These are phyloP conservation scores for Vanrija sp. DNA, from an alignment of 1,284 basidiomycete species.

Conservation along the genomic window DNA sequence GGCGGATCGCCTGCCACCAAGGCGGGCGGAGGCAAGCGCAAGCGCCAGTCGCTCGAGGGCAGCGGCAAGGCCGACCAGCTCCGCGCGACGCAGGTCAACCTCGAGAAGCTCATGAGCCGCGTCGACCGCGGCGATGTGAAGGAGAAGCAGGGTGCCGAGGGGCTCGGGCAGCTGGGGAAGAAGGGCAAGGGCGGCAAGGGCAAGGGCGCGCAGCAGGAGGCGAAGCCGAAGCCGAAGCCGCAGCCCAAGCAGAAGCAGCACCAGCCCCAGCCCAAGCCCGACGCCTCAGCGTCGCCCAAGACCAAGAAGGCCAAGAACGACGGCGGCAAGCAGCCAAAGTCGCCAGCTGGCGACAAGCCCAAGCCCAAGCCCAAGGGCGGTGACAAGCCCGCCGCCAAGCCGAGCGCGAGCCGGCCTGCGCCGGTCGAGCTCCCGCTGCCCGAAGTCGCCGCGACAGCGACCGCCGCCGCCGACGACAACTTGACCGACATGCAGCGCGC, in stretches of 20 bases:
- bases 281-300: neutral
- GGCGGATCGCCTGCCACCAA: neutral
- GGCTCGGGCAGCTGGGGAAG: conserved; percentile 26
- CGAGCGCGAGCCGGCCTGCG: conserved; percentile 1
- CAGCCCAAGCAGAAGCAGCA: neutral
- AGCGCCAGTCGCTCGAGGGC: conserved; percentile 51
- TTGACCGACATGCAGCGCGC: conserved; percentile 69
- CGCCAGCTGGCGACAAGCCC: conserved; percentile 1
- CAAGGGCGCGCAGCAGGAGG: conserved; percentile 1
- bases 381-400: conserved; percentile 3
- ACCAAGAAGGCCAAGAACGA: conserved; percentile 2
- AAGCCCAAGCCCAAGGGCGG: neutral
- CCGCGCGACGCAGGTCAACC: conserved; percentile 58
- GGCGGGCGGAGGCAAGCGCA: conserved; percentile 53
- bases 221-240: conserved; percentile 1
- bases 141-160: conserved; percentile 25
- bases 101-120: conserved; percentile 71
- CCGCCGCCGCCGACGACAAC: conserved; percentile 29
- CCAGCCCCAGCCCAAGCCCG: neutral
- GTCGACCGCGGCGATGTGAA: conserved; percentile 51
- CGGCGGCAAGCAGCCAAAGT: neutral
- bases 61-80: conserved; percentile 44
- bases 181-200: conserved; percentile 26
- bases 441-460: conserved; percentile 1
- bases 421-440: conserved; percentile 31